phyloP scores from a whole-genome alignment of 1,284 basidiomycete genomes.

The Boletus sp. region DNA sequence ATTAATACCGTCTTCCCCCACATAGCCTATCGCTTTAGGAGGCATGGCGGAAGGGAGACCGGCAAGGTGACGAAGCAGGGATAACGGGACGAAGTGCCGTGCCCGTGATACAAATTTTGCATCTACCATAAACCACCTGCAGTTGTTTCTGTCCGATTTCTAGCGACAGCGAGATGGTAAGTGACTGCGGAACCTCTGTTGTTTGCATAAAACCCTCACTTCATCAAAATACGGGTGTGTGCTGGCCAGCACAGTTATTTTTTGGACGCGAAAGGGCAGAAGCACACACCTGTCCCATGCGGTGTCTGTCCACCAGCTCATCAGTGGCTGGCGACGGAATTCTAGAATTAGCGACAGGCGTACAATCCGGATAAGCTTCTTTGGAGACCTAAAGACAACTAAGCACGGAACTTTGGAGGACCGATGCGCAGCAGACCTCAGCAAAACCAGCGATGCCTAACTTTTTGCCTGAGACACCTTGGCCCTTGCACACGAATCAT shows the following conservation, averaged over 20 bases:
- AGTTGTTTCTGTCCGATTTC: slow-evolving; percentile 73
- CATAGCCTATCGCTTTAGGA: slow-evolving; percentile 59
- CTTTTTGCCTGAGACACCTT: slow-evolving; percentile 9
- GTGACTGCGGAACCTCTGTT: slow-evolving; percentile 3
- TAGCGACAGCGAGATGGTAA: slow-evolving; percentile 26
- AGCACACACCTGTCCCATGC: slow-evolving; percentile 78
- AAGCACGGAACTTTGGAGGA: slow-evolving; percentile 3
- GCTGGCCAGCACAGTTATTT: slow-evolving; percentile 33
- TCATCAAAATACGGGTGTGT: slow-evolving; percentile 87
- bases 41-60: slow-evolving; percentile 31
- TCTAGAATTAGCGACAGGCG: slow-evolving; percentile 30
- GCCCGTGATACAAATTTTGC: slow-evolving; percentile 69
- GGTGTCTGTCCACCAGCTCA: slow-evolving; percentile 53
- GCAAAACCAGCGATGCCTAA: slow-evolving; percentile 85
- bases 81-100: slow-evolving; percentile 73
- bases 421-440: slow-evolving; percentile 45
- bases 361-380: slow-evolving; percentile 88
- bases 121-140: slow-evolving; percentile 94
- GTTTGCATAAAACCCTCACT: slow-evolving; percentile 38
- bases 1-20: slow-evolving; percentile 55
- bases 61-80: slow-evolving; percentile 69
- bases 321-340: slow-evolving; percentile 15
- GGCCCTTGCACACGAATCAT: neutral
- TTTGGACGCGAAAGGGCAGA: slow-evolving; percentile 1
- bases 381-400: slow-evolving; percentile 55